Percentiles rank a stretch among this genome's conserved stretches.
Evolutionary conservation across 805 yeast species (phyloP).

Genomic region (Saccharomycopsis sp.): DNA sequence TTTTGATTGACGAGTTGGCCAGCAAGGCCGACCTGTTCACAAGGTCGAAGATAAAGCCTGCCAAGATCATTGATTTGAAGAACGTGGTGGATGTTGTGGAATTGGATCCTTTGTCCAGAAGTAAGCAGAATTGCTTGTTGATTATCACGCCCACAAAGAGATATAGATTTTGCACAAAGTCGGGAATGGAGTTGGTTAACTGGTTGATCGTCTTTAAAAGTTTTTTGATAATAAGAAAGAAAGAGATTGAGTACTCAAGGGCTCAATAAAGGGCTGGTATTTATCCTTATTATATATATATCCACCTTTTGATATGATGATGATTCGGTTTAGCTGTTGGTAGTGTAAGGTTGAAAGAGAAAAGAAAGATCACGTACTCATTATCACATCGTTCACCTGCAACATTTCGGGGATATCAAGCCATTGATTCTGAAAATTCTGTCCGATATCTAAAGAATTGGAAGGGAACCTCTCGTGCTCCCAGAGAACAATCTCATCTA

Average conservation of each 20-base stretch:
- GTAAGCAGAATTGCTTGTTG: conserved; percentile 38
- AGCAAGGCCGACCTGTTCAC: conserved; percentile 9
- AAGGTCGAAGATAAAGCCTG: conserved; percentile 21
- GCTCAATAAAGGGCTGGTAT: neutral
- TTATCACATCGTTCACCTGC: too few relatives aligned
- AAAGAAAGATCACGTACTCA: conserved; percentile 5
- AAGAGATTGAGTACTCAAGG: conserved; percentile 17
- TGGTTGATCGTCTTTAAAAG: conserved; percentile 42
- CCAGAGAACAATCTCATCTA: conserved; percentile 18
- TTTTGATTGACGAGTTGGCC: conserved; percentile 6
- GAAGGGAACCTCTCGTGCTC: conserved; percentile 20
- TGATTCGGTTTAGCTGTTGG: neutral
- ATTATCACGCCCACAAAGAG: conserved; percentile 39
- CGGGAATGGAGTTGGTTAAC: conserved; percentile 37
- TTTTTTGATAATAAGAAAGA: conserved; percentile 24
- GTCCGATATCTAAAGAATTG: conserved; percentile 7
- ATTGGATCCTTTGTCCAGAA: conserved; percentile 37
- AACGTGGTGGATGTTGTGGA: conserved; percentile 41
- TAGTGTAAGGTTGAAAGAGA: conserved; percentile 10
- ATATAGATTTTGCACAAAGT: conserved; percentile 34
- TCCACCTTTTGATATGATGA: neutral
- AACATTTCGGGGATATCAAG: conserved; percentile 18
- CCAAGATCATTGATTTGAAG: conserved; percentile 29
- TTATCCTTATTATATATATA: neutral
- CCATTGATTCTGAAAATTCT: conserved; percentile 19